Conservation (phyloP, 129 eudicot species). For the Tanacetum coccineum region DNA sequence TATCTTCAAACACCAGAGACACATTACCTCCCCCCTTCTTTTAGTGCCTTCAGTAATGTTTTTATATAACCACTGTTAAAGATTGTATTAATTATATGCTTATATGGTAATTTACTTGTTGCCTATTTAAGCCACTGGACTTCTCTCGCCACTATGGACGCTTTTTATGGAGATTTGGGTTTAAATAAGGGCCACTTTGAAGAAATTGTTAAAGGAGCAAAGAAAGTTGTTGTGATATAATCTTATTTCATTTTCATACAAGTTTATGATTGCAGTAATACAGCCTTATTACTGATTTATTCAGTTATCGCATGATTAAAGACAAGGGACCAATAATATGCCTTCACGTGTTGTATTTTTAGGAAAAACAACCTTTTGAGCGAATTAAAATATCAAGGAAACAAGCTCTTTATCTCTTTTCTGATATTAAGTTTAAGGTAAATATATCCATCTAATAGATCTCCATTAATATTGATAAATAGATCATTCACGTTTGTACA, state of each 20-base stretch:
- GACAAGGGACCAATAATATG: too few relatives aligned
- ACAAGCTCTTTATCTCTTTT: slow-evolving; percentile 87
- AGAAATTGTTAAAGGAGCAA: slow-evolving; percentile 64
- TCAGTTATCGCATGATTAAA: too few relatives aligned
- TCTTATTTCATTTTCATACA: background rate
- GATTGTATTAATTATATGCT: too few relatives aligned
- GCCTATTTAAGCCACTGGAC: slow-evolving; percentile 67
- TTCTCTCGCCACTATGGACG: slow-evolving; percentile 95
- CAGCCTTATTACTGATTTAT: too few relatives aligned
- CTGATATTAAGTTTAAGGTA: slow-evolving; percentile 90
- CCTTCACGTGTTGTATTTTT: slow-evolving; percentile 11
- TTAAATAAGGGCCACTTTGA: slow-evolving; percentile 94
- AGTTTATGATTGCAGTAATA: too few relatives aligned
- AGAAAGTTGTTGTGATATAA: slow-evolving; percentile 73
- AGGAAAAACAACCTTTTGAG: slow-evolving; percentile 92
- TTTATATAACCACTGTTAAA: too few relatives aligned
- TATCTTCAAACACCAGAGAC: too few relatives aligned
- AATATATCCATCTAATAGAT: background rate
- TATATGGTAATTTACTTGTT: slow-evolving; percentile 8
- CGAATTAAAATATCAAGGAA: slow-evolving; percentile 90
- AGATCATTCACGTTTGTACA: background rate
- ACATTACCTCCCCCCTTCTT: too few relatives aligned
- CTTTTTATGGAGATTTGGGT: slow-evolving; percentile 83
- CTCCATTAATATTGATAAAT: background rate
- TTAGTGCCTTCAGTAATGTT: too few relatives aligned